Conservation (phyloP, 306 rosid genomes). For the Cicer bijugum region DNA sequence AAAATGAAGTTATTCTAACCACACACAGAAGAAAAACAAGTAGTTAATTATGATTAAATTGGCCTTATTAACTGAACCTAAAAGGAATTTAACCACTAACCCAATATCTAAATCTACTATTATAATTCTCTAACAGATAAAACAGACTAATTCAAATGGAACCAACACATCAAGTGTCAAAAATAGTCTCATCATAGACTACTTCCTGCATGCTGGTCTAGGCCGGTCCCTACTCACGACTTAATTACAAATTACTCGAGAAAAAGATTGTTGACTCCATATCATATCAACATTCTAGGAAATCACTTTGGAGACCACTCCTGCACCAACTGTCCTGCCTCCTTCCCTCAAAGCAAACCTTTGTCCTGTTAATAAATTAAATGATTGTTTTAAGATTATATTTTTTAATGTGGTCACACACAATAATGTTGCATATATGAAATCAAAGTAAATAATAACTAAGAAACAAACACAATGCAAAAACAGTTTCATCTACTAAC, state of each 20-base stretch:
- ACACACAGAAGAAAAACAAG: slow-evolving; percentile 15
- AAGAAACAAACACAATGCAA: slow-evolving; percentile 19
- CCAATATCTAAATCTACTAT: slow-evolving; percentile 31
- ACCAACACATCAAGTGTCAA: slow-evolving; percentile 33
- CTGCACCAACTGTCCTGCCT: slow-evolving; percentile 92
- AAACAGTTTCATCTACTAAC: slow-evolving; percentile 1
- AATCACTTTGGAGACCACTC: slow-evolving; percentile 87
- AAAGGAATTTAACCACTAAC: neutral
- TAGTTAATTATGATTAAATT: slow-evolving; percentile 4
- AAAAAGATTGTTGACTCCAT: slow-evolving; percentile 19
- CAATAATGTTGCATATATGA: neutral
- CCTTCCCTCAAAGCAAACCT: slow-evolving; percentile 91
- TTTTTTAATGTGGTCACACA: neutral
- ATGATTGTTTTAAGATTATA: slow-evolving; percentile 29
- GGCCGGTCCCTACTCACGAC: slow-evolving; percentile 24
- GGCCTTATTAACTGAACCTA: slow-evolving; percentile 34
- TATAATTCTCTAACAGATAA: slow-evolving; percentile 35
- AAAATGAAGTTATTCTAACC: slow-evolving; percentile 22
- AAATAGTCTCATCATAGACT: slow-evolving; percentile 33
- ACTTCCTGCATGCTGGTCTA: slow-evolving; percentile 35
- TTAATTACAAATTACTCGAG: slow-evolving; percentile 42
- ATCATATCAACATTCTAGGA: slow-evolving; percentile 45
- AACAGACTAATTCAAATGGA: slow-evolving; percentile 30
- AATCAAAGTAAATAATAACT: slow-evolving; percentile 10
- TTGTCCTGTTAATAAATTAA: slow-evolving; percentile 66